phyloP scores from a whole-genome alignment of 257 asterid genomes.

The Misopates orontium region DNA sequence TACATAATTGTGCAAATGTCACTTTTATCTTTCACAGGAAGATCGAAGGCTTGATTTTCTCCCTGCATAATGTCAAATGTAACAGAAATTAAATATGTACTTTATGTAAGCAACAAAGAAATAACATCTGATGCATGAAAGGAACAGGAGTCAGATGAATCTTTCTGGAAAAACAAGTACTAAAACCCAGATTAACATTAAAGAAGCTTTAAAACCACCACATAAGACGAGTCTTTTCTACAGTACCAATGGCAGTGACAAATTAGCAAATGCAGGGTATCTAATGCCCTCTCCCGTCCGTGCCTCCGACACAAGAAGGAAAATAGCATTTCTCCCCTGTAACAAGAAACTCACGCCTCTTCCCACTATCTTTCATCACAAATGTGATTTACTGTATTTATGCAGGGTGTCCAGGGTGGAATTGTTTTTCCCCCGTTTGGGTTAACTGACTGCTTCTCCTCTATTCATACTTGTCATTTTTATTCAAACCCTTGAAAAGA shows the following conservation, averaged over 20 bases:
- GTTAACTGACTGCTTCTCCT: background rate
- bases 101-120: constrained; percentile 18
- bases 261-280: too few species aligned
- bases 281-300: too few species aligned
- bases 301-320: too few species aligned
- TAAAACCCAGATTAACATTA: background rate
- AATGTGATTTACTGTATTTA: too few species aligned
- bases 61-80: constrained; percentile 63
- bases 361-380: too few species aligned
- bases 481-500: constrained; percentile 3
- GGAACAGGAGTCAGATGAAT: constrained; percentile 14
- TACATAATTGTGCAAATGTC: constrained; percentile 97
- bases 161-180: background rate
- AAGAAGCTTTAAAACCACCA: background rate
- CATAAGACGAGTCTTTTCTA: background rate
- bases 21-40: constrained; percentile 73
- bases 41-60: constrained; percentile 58
- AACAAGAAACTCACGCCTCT: too few species aligned
- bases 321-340: too few species aligned
- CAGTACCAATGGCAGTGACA: background rate
- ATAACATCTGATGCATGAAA: constrained; percentile 21
- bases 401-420: background rate
- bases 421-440: background rate
- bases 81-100: constrained; percentile 16
- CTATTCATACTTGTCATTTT: background rate